Evolutionary conservation across 768 basidiomycete genomes (phyloP), one percentile per base, ranked within the genome.

Genomic region (Lentinula edodes): DNA sequence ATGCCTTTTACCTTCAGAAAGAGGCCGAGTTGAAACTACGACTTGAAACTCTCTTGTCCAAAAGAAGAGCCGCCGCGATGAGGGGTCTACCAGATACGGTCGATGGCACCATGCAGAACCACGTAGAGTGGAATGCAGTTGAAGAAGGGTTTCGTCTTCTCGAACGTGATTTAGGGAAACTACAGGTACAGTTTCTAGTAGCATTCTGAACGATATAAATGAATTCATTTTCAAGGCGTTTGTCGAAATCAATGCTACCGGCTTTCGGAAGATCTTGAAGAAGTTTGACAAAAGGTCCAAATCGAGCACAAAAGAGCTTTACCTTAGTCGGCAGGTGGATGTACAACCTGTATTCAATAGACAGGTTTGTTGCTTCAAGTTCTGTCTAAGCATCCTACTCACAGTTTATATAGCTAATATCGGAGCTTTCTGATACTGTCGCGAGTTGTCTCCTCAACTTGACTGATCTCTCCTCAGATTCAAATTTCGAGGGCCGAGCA

Each of bases 261-360:
- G 95, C 3, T 98, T 98, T 72, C 85, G 95, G 50, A 98, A 98
- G 73, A 98, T 98, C 52, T 75, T 98, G 63, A 98, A 99, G 71
- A 99, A 99, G 72, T 99, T 93, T 83, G 97, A 98, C 75, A 99
- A 98, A 75, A 85, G 93, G 52, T 94, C 94, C 41, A 97, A 88
- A 46, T 94, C 92, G 1, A 87, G 89, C 20, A 98, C 92, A n/a
- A 98, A 95, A 70, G 97, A 99, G 69, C 81, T 98, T 5, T 98
- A 98, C 74, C 85, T 99, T 18, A 85, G 92, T 51, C 86, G 97
- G 35, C 97, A 98, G 71, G 95, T 99, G 2, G 97, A 99, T 66
- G 91, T 98, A n/a, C 97, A 98, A 68, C 97, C 95, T 0, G 94
- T 95, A 46, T 98, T 98, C 76, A 95, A 98, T 70, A 80, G 95